These are phyloP conservation scores for Cordyceps fumosorosea DNA, from an alignment of 2,329 filamentous ascomycete species.

Conservation along the genomic window DNA sequence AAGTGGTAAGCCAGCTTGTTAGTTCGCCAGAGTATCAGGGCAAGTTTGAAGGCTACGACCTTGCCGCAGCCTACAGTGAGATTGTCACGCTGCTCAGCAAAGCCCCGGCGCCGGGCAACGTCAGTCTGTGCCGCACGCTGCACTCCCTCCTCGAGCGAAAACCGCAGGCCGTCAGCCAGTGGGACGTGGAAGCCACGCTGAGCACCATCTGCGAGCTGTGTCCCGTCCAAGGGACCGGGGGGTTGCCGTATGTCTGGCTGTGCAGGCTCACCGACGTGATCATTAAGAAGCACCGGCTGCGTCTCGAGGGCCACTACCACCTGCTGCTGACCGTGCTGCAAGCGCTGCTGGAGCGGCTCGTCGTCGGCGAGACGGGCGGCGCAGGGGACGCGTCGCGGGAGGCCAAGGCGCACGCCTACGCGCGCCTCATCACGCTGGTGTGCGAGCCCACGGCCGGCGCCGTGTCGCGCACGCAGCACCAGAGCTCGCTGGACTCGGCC, in stretches of 20 bases:
- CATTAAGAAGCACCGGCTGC: constrained; percentile 53
- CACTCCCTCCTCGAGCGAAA: constrained; percentile 44
- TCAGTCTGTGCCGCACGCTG: constrained; percentile 35
- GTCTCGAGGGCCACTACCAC: constrained; percentile 57
- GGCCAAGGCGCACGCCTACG: constrained; percentile 44
- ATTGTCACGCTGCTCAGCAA: constrained; percentile 28
- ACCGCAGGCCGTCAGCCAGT: constrained; percentile 46
- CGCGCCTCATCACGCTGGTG: constrained; percentile 51
- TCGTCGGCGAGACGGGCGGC: constrained; percentile 27
- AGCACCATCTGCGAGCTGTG: constrained; percentile 35
- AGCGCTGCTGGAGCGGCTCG: constrained; percentile 47
- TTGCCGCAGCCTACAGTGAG: constrained; percentile 36
- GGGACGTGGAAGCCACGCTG: constrained; percentile 50
- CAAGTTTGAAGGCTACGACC: constrained; percentile 26
- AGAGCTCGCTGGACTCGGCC: constrained; percentile 48
- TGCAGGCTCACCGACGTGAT: constrained; percentile 50
- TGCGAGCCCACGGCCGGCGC: constrained; percentile 53
- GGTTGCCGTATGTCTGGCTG: constrained; percentile 36
- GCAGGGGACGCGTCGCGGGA: constrained; percentile 23
- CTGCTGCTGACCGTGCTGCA: constrained; percentile 49
- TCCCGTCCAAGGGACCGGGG: constrained; percentile 2
- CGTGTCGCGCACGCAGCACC: constrained; percentile 41
- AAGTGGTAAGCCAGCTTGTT: constrained; percentile 34
- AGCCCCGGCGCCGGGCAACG: constrained; percentile 25
- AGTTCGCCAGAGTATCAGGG: constrained; percentile 25